Conservation (phyloP, 768 basidiomycete species). For the Gloeostereum incarnatum region DNA sequence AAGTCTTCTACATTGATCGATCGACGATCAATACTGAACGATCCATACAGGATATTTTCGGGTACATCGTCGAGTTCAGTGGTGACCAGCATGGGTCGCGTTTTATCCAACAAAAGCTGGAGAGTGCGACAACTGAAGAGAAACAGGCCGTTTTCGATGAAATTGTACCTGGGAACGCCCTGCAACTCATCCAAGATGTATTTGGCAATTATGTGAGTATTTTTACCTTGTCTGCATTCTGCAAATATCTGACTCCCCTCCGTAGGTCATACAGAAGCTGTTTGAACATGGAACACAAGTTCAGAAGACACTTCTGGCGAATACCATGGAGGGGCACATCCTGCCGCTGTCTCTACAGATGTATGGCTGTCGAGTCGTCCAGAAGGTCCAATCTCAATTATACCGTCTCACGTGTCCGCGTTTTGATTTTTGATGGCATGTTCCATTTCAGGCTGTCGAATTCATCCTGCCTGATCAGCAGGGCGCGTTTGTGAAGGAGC, state of each 20-base stretch:
- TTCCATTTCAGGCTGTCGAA: constrained; percentile 64
- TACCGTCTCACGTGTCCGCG: background rate
- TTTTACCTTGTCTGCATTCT: background rate
- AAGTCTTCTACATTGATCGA: constrained; percentile 13
- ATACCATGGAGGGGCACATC: constrained; percentile 70
- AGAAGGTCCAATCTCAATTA: constrained; percentile 51
- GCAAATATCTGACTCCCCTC: constrained; percentile 4
- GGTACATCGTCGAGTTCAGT: constrained; percentile 85
- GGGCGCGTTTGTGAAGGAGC: constrained; percentile 60
- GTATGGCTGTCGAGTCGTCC: constrained; percentile 95
- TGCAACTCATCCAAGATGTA: constrained; percentile 81
- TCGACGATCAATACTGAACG: constrained; percentile 6
- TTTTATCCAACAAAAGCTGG: constrained; percentile 87
- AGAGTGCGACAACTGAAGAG: constrained; percentile 69
- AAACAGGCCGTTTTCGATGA: constrained; percentile 78
- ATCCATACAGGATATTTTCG: constrained; percentile 67
- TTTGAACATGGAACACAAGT: constrained; percentile 77
- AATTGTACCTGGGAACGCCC: constrained; percentile 66
- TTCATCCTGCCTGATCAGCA: constrained; percentile 74
- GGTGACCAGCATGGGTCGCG: constrained; percentile 97
- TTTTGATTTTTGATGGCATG: constrained; percentile 4
- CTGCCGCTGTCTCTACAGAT: constrained; percentile 76
- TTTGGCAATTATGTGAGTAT: constrained; percentile 89
- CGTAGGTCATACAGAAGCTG: constrained; percentile 86
- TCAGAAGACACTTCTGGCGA: constrained; percentile 65